A percentile compares a stretch with the other conserved stretches of the same genome.
phyloP scores from a whole-genome alignment of 176 grass and related monocot genomes.

The Carex cristatella region DNA sequence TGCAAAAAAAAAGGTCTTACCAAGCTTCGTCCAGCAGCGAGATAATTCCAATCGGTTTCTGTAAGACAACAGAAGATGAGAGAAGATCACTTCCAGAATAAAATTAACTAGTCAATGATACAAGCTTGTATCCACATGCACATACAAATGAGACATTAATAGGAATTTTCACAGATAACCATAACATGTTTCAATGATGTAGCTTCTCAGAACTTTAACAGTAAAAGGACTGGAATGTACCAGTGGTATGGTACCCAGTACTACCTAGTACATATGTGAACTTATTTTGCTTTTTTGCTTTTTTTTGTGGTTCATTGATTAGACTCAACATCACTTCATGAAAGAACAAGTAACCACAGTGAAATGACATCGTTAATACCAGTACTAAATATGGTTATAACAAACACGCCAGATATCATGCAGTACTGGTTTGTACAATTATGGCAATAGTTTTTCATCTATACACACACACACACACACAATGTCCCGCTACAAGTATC shows the following conservation, averaged over 20 bases:
- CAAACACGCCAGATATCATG: neutral
- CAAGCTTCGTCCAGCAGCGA: conserved; percentile 96
- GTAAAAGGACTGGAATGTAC: neutral
- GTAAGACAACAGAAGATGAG: conserved; percentile 17
- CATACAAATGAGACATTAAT: neutral
- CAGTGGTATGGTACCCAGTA: neutral
- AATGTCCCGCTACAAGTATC: neutral
- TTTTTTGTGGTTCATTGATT: neutral
- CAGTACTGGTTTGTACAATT: neutral
- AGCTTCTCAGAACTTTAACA: neutral
- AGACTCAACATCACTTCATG: neutral
- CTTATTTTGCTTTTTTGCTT: neutral
- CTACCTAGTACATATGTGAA: neutral
- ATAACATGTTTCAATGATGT: neutral
- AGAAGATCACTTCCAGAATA: conserved; percentile 6
- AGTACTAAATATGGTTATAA: neutral
- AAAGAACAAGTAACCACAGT: neutral
- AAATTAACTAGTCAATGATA: neutral
- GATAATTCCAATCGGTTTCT: conserved; percentile 99
- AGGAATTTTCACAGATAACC: neutral
- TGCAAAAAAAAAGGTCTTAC: conserved; percentile 41
- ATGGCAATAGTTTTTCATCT: neutral
- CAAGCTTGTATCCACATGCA: neutral
- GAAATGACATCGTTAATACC: neutral
- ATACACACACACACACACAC: neutral